Evolutionary conservation across 2,329 filamentous ascomycete species (phyloP).

Genomic region (Talaromyces sp.): DNA sequence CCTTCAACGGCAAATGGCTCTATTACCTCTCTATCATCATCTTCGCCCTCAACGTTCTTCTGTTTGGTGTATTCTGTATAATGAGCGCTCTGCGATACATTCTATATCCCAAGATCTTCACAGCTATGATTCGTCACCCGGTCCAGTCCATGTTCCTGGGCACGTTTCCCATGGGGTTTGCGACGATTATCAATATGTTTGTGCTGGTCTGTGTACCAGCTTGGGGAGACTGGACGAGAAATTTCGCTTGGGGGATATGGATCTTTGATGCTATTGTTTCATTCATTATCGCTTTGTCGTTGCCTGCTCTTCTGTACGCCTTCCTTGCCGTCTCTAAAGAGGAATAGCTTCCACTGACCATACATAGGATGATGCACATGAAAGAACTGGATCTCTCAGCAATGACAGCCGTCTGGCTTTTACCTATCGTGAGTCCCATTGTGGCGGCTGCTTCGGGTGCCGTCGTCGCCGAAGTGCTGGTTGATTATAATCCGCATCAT

Average conservation of each 20-base stretch:
- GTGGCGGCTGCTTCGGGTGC: slow-evolving; percentile 62
- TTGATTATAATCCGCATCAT: slow-evolving; percentile 44
- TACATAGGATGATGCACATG: slow-evolving; percentile 7
- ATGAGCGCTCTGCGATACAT: slow-evolving; percentile 58
- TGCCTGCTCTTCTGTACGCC: slow-evolving; percentile 39
- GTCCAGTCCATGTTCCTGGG: slow-evolving; percentile 64
- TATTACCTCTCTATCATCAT: slow-evolving; percentile 36
- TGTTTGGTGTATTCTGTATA: slow-evolving; percentile 32
- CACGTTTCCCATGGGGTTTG: slow-evolving; percentile 63
- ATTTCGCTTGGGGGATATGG: slow-evolving; percentile 55
- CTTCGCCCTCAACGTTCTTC: slow-evolving; percentile 33
- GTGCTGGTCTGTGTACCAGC: slow-evolving; percentile 54
- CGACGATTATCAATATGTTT: slow-evolving; percentile 63
- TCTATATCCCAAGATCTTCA: slow-evolving; percentile 62
- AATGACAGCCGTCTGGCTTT: slow-evolving; percentile 62
- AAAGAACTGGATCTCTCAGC: slow-evolving; percentile 46
- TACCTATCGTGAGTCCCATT: slow-evolving; percentile 63
- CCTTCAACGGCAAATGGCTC: slow-evolving; percentile 36
- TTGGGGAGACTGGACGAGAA: slow-evolving; percentile 57
- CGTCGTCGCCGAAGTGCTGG: slow-evolving; percentile 55
- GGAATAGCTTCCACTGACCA: slow-evolving; percentile 45
- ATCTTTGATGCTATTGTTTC: slow-evolving; percentile 53
- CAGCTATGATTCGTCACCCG: slow-evolving; percentile 61
- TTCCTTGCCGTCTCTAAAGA: not conserved
- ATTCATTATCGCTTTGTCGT: slow-evolving; percentile 50